Base-by-base conservation (phyloP, 257 asterid species). In the Lavandula angustifolia region DNA sequence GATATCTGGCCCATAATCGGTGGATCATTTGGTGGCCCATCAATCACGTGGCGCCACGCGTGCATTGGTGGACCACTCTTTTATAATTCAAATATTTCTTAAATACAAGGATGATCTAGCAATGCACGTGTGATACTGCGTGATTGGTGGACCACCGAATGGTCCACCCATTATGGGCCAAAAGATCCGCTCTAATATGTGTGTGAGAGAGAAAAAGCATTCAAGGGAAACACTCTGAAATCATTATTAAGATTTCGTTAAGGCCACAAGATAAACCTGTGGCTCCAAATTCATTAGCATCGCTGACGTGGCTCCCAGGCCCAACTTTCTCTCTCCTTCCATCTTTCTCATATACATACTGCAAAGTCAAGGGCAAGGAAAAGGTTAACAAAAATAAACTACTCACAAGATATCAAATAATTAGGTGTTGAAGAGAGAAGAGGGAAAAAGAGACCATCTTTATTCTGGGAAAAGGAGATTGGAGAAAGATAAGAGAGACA, bases 251-350 rank as follows among this genome's bases (percentile, higher is more conserved):
- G 87, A 81, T 78, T 71, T 72, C 47, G 57, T 68, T 16, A 34
- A 64, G 74, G 81, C 95, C 96, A 89, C 95, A 84, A 37, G 75
- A 77, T 75, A 77, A 84, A 82, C 71, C 79, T 87, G 97, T 89
- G 97, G 95, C 86, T 85, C 50, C 9, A 44, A 22, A 80, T 80
- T 52, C 79, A 54, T 69, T 60, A 50, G 60, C 62, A 13, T 5
- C 40, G 67, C 79, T 78, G 82, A 83, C 82, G 83, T 81, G 92
- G 80, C 82, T 54, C 38, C 62, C 70, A 68, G 41, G 40, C 60
- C 37, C 40, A 27, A 11, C 64, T 71, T 58, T 71, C 73, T 71
- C 80, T 78, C 75, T 78, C 79, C 80, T 50, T 10, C 66, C 52
- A 55, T 10, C 77, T 50, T 22, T 42, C 60, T 50, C 62, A 71